Conservation (phyloP, 305 asterid genomes). For the Fraxinus albicans region DNA sequence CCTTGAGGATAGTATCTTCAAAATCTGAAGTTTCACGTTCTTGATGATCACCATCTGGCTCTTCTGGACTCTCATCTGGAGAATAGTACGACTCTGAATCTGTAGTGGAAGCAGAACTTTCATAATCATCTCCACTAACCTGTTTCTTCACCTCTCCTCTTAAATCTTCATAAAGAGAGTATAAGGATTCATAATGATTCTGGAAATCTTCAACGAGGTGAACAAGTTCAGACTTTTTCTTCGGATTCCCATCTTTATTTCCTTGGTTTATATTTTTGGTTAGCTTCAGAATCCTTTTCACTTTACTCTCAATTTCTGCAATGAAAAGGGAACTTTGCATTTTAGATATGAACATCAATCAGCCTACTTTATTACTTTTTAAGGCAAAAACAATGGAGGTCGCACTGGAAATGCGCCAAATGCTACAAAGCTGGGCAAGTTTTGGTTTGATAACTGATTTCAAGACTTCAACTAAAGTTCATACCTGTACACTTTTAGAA, state of each 20-base stretch:
- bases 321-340: neutral
- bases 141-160: slow-evolving; percentile 56
- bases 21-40: slow-evolving; percentile 37
- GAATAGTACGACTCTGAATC: slow-evolving; percentile 52
- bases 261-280: slow-evolving; percentile 49
- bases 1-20: slow-evolving; percentile 60
- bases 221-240: slow-evolving; percentile 52
- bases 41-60: slow-evolving; percentile 2
- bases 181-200: slow-evolving; percentile 56
- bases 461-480: neutral
- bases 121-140: slow-evolving; percentile 29
- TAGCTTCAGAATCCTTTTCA: slow-evolving; percentile 35
- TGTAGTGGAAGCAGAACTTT: slow-evolving; percentile 31
- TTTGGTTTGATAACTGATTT: neutral
- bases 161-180: slow-evolving; percentile 56
- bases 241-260: slow-evolving; percentile 55
- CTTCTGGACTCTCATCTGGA: slow-evolving; percentile 37
- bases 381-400: neutral
- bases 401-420: neutral
- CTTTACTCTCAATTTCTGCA: slow-evolving; percentile 58
- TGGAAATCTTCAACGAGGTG: slow-evolving; percentile 65
- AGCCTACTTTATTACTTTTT: neutral
- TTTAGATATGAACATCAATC: neutral
- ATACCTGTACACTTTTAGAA: neutral
- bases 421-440: neutral